These are phyloP conservation scores for Dipodascus geniculatus DNA, from an alignment of 805 yeast species.

Conservation along the genomic window DNA sequence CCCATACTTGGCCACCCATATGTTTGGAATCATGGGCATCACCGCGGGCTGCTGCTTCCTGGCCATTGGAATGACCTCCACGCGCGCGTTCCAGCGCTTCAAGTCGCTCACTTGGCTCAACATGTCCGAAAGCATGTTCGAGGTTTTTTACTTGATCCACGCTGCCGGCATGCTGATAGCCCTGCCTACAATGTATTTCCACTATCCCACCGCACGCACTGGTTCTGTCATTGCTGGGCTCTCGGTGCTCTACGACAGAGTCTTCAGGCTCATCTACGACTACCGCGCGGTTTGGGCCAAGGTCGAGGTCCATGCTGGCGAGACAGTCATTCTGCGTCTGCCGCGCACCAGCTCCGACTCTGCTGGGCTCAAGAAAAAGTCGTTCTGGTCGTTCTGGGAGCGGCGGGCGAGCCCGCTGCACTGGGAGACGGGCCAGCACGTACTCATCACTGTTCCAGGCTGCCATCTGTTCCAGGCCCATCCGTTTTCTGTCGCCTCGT, in stretches of 20 bases:
- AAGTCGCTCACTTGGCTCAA: not conserved
- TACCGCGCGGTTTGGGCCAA: conserved; percentile 12
- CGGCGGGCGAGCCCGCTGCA: not conserved
- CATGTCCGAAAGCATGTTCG: conserved; percentile 11
- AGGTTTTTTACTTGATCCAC: conserved; percentile 15
- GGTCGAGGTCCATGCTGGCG: conserved; percentile 11
- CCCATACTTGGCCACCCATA: conserved; percentile 11
- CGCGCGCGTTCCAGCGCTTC: not conserved
- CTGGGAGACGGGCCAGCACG: conserved; percentile 17
- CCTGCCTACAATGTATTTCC: conserved; percentile 14
- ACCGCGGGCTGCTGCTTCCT: conserved; percentile 14
- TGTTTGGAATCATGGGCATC: conserved; percentile 14
- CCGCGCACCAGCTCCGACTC: not conserved
- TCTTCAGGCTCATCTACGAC: conserved; percentile 10
- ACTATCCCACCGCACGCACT: conserved; percentile 14
- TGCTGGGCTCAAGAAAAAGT: conserved; percentile 3
- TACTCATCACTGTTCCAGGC: conserved; percentile 14
- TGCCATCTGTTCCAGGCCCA: conserved; percentile 15
- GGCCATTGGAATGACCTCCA: conserved; percentile 13
- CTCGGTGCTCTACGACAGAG: conserved; percentile 15
- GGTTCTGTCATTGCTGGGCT: conserved; percentile 14
- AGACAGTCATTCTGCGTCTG: conserved; percentile 11
- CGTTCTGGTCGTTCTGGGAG: not conserved
- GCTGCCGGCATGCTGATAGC: conserved; percentile 11
- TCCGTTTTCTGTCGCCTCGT: conserved; percentile 19